Conservation (phyloP, 495 filamentous ascomycete species). For the Penicillium macrosclerotiorum region DNA sequence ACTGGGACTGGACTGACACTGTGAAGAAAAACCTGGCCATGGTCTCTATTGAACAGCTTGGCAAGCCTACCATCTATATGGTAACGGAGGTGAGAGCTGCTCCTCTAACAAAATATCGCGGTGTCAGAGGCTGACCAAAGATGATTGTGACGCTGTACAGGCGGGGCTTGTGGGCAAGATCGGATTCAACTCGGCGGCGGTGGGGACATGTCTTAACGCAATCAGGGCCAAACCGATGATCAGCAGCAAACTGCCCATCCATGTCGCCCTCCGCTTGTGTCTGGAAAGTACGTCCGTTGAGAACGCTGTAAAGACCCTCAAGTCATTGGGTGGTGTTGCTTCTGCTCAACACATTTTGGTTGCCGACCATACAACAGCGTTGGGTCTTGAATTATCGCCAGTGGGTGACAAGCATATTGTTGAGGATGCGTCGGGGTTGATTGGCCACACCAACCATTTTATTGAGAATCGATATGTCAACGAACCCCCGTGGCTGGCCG, state of each 20-base stretch:
- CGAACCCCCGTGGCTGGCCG: constrained; percentile 53
- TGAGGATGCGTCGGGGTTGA: constrained; percentile 43
- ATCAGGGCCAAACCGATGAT: constrained; percentile 59
- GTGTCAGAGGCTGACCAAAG: too few species aligned
- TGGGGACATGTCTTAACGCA: constrained; percentile 67
- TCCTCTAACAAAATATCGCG: background rate
- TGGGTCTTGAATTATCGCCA: constrained; percentile 60
- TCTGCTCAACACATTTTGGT: constrained; percentile 62
- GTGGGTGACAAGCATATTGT: constrained; percentile 49
- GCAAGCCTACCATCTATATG: constrained; percentile 50
- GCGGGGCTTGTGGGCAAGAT: constrained; percentile 73
- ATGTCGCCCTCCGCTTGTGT: constrained; percentile 59
- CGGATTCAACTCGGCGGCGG: constrained; percentile 60
- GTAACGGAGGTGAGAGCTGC: constrained; percentile 36
- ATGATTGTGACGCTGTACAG: constrained; percentile 30
- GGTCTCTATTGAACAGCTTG: constrained; percentile 48
- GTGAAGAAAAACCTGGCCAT: constrained; percentile 54
- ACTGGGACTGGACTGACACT: constrained; percentile 61
- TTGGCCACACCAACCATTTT: constrained; percentile 66
- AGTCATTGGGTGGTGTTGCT: constrained; percentile 52
- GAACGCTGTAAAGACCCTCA: constrained; percentile 49
- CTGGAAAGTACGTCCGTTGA: constrained; percentile 54
- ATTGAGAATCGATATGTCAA: constrained; percentile 46
- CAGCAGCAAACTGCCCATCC: constrained; percentile 54
- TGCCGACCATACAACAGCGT: constrained; percentile 50